These are phyloP conservation scores for Asterionellopsis glacialis DNA, from an alignment of 108 stramenopile species.

Conservation along the genomic window DNA sequence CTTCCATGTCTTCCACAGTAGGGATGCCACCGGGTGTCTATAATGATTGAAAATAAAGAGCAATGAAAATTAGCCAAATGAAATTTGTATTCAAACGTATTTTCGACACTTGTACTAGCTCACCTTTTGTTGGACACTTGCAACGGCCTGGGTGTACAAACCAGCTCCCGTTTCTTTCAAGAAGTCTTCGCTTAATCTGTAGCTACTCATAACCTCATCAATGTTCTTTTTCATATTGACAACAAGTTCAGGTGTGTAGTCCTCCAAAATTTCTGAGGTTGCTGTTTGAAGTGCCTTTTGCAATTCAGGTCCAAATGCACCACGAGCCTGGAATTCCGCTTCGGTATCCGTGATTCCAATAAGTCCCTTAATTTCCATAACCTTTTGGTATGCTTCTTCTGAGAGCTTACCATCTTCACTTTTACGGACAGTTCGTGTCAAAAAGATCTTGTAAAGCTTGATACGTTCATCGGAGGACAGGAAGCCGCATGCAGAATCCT, in stretches of 20 bases:
- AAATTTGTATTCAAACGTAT: neutral
- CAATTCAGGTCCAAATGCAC: conserved; percentile 73
- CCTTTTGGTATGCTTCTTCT: conserved; percentile 44
- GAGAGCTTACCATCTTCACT: conserved; percentile 52
- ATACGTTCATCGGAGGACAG: conserved; percentile 47
- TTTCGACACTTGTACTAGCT: conserved; percentile 11
- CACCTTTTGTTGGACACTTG: conserved; percentile 28
- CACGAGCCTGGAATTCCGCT: conserved; percentile 48
- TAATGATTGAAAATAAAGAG: neutral
- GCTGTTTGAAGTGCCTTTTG: conserved; percentile 50
- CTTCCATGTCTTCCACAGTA: conserved; percentile 48
- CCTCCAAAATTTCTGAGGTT: conserved; percentile 55
- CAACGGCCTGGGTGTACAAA: conserved; percentile 65
- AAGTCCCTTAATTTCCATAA: conserved; percentile 58
- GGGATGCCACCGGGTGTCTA: conserved; percentile 68
- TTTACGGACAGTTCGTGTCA: conserved; percentile 48
- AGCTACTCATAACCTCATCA: conserved; percentile 42
- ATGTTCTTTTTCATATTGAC: conserved; percentile 60
- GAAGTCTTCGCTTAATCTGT: conserved; percentile 54
- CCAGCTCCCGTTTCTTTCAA: conserved; percentile 46
- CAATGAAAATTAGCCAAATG: neutral
- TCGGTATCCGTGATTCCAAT: conserved; percentile 66
- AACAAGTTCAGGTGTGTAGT: conserved; percentile 59
- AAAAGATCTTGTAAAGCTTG: conserved; percentile 74
- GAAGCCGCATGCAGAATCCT: conserved; percentile 69